A percentile compares a stretch with the other conserved stretches of the same genome.
These are phyloP conservation scores for Neoboletus magnificus DNA, from an alignment of 768 basidiomycete genomes.

Conservation along the genomic window DNA sequence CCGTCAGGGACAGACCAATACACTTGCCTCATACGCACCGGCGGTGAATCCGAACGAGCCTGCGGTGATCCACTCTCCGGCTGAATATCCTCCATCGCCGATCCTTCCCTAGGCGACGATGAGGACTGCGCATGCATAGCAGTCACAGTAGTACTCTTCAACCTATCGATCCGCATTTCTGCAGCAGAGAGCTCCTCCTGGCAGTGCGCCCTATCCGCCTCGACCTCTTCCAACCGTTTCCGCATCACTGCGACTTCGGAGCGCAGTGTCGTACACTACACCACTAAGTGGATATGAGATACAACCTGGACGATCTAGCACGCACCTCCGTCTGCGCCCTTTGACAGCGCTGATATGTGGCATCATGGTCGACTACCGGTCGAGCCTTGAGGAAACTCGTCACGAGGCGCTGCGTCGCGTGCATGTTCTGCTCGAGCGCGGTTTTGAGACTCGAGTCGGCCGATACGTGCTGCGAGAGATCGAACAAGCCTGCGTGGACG, in stretches of 20 bases:
- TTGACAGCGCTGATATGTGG: constrained; percentile 46
- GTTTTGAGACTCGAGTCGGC: constrained; percentile 32
- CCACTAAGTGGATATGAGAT: constrained; percentile 9
- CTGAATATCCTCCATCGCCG: constrained; percentile 25
- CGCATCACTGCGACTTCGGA: constrained; percentile 55
- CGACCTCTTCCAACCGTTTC: constrained; percentile 47
- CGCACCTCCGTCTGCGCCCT: constrained; percentile 59
- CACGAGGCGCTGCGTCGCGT: constrained; percentile 58
- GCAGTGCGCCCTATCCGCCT: constrained; percentile 47
- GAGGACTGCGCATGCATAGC: constrained; percentile 42
- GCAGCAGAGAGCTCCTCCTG: constrained; percentile 50
- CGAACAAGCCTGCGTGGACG: constrained; percentile 26
- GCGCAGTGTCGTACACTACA: constrained; percentile 54
- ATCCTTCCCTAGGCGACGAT: constrained; percentile 33
- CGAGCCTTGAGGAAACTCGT: constrained; percentile 48
- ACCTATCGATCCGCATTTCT: constrained; percentile 61
- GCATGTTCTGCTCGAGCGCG: constrained; percentile 52
- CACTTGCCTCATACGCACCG: constrained; percentile 57
- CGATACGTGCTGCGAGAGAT: constrained; percentile 33
- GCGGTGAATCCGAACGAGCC: constrained; percentile 58
- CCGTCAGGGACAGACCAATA: constrained; percentile 35
- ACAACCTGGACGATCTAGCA: neutral
- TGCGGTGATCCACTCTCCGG: constrained; percentile 43
- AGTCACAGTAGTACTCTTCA: constrained; percentile 51
- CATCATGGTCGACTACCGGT: constrained; percentile 34